These are phyloP conservation scores for Protomyces macrosporus DNA, from an alignment of 1,139 yeast species.

Conservation along the genomic window DNA sequence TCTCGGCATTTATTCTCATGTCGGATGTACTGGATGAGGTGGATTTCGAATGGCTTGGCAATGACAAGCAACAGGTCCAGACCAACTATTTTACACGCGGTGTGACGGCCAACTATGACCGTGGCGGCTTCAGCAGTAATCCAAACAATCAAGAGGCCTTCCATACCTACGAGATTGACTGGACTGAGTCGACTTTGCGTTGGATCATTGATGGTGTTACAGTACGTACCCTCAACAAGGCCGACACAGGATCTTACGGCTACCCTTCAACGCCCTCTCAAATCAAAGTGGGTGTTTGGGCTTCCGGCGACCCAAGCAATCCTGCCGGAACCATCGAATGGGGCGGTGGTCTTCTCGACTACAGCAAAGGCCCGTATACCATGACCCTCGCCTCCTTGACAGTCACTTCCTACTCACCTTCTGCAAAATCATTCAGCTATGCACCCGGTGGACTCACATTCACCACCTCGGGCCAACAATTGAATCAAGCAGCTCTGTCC, in stretches of 20 bases:
- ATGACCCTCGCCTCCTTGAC: slow-evolving; percentile 13
- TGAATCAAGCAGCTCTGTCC: background rate
- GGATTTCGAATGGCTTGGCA: slow-evolving; percentile 82
- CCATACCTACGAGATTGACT: slow-evolving; percentile 76
- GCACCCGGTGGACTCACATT: slow-evolving; percentile 9
- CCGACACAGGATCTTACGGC: slow-evolving; percentile 60
- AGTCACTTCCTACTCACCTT: slow-evolving; percentile 14
- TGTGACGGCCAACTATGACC: slow-evolving; percentile 31
- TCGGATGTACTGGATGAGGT: slow-evolving; percentile 87
- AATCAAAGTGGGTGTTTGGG: slow-evolving; percentile 85
- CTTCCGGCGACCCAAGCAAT: slow-evolving; percentile 68
- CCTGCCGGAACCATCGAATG: slow-evolving; percentile 77
- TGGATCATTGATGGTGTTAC: slow-evolving; percentile 72
- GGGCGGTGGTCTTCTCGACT: slow-evolving; percentile 88
- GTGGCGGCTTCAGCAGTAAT: slow-evolving; percentile 10
- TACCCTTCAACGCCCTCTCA: slow-evolving; percentile 93
- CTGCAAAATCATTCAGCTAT: slow-evolving; percentile 12
- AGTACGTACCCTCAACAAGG: slow-evolving; percentile 68
- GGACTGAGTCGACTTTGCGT: slow-evolving; percentile 65
- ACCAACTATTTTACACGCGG: slow-evolving; percentile 78
- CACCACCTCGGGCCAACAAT: background rate
- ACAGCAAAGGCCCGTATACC: slow-evolving; percentile 20
- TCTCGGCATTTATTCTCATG: slow-evolving; percentile 66
- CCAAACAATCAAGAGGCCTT: slow-evolving; percentile 44
- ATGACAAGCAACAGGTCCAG: slow-evolving; percentile 59